These are phyloP conservation scores for Mycena galericulata DNA, from an alignment of 768 basidiomycete genomes.

Conservation along the genomic window DNA sequence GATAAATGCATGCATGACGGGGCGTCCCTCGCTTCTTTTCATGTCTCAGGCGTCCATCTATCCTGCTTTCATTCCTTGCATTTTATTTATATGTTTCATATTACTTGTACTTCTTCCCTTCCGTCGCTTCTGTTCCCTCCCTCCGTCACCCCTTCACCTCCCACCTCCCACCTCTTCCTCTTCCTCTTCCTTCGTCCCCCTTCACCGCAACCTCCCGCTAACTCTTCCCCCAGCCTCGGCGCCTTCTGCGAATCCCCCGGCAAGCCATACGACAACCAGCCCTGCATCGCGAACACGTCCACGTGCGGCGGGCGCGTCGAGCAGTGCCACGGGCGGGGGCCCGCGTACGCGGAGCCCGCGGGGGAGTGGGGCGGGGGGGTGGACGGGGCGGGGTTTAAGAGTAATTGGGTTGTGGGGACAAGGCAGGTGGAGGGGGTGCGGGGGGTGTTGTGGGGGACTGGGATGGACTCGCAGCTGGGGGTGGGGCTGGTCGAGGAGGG, in stretches of 20 bases:
- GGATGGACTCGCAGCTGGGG: too few relatives aligned
- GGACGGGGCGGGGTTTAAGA: constrained; percentile 69
- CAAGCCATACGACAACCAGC: constrained; percentile 70
- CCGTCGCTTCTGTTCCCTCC: constrained; percentile 7
- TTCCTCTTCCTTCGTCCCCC: not conserved
- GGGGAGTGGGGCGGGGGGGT: too few relatives aligned
- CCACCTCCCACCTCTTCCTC: not conserved
- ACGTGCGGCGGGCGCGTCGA: constrained; percentile 78
- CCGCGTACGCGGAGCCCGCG: constrained; percentile 24
- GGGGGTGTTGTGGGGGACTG: constrained; percentile 72
- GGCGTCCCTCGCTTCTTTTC: too few relatives aligned
- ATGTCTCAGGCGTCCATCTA: too few relatives aligned
- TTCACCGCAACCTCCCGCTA: too few relatives aligned
- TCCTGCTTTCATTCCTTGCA: too few relatives aligned
- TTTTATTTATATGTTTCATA: too few relatives aligned
- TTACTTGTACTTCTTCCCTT: too few relatives aligned
- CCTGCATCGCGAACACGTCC: constrained; percentile 75
- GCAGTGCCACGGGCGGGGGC: constrained; percentile 70
- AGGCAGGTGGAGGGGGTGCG: constrained; percentile 76
- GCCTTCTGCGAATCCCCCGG: constrained; percentile 86
- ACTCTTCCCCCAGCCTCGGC: constrained; percentile 58
- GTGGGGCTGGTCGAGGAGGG: too few relatives aligned
- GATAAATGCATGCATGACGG: too few relatives aligned
- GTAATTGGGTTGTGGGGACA: constrained; percentile 74
- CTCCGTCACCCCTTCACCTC: not conserved